These are phyloP conservation scores for Aspergillus sp. DNA, from an alignment of 2,329 filamentous ascomycete genomes.

Conservation along the genomic window DNA sequence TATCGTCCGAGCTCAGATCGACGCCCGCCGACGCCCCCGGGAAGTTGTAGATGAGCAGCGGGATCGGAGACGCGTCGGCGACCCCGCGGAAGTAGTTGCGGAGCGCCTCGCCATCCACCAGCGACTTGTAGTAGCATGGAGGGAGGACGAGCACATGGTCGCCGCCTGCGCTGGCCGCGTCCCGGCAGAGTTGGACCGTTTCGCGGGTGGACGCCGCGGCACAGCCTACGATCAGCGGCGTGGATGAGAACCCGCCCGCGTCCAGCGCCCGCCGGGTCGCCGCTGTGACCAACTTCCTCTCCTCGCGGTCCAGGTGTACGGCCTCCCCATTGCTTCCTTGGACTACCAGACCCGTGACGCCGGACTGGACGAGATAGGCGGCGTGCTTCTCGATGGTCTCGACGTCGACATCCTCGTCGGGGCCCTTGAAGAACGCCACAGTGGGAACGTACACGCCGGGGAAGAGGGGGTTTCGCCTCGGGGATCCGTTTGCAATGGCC, in stretches of 20 bases:
- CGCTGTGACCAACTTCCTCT: constrained; percentile 58
- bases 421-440: constrained; percentile 60
- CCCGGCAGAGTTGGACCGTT: constrained; percentile 58
- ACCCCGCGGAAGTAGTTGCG: constrained; percentile 58
- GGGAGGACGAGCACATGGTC: constrained; percentile 69
- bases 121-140: constrained; percentile 62
- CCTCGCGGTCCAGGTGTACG: constrained; percentile 62
- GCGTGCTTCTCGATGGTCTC: constrained; percentile 50
- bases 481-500: constrained; percentile 9
- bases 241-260: constrained; percentile 51
- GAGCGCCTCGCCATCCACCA: constrained; percentile 53
- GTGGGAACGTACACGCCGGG: constrained; percentile 63
- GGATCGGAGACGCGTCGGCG: constrained; percentile 51
- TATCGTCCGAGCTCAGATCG: constrained; percentile 58
- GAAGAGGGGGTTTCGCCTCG: constrained; percentile 22
- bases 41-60: constrained; percentile 65
- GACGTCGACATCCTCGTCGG: constrained; percentile 57
- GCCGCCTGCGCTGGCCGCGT: constrained; percentile 60
- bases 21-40: constrained; percentile 58
- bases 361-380: constrained; percentile 60
- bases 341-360: constrained; percentile 63
- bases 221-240: constrained; percentile 69
- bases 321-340: constrained; percentile 79
- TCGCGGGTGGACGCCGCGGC: constrained; percentile 65
- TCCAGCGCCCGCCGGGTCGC: constrained; percentile 63